Evolutionary conservation across 306 rosid species (phyloP).

Genomic region (Sicyos baderoa): DNA sequence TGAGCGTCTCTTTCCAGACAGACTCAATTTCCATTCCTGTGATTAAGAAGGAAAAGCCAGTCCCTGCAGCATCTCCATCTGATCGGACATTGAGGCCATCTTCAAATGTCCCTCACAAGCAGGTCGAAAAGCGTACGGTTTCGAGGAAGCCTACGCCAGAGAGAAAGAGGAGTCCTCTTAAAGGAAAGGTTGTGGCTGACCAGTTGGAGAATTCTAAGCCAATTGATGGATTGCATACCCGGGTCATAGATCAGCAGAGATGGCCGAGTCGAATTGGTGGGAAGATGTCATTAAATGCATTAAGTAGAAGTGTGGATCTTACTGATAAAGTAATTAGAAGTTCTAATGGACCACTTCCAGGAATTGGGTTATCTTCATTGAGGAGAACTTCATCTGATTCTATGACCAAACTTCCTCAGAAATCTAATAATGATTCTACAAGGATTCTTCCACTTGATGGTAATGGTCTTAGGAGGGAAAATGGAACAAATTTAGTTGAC

Average conservation of each 20-base stretch:
- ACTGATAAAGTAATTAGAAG: conserved; percentile 40
- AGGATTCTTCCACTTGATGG: conserved; percentile 32
- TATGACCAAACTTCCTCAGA: conserved; percentile 37
- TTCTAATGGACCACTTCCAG: conserved; percentile 35
- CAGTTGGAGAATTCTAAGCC: conserved; percentile 90
- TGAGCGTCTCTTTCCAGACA: conserved; percentile 94
- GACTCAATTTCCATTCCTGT: conserved; percentile 83
- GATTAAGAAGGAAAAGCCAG: conserved; percentile 82
- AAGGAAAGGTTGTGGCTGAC: conserved; percentile 60
- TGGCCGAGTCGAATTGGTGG: conserved; percentile 81
- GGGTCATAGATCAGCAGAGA: conserved; percentile 71
- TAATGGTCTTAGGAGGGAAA: conserved; percentile 37
- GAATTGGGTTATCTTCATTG: conserved; percentile 43
- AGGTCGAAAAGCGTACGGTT: conserved; percentile 38
- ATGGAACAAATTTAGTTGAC: conserved; percentile 34
- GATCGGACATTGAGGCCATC: conserved; percentile 74
- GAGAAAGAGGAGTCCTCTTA: conserved; percentile 87
- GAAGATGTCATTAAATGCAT: conserved; percentile 47
- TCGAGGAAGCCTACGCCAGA: conserved; percentile 68
- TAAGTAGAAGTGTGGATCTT: conserved; percentile 50
- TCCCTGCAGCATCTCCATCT: conserved; percentile 38
- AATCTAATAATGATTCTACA: conserved; percentile 40
- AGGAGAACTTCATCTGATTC: conserved; percentile 53
- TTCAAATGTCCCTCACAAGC: conserved; percentile 69
- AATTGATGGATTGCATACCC: conserved; percentile 55